phyloP scores from a whole-genome alignment of 2,329 filamentous ascomycete species.

The Xylariales sp. region DNA sequence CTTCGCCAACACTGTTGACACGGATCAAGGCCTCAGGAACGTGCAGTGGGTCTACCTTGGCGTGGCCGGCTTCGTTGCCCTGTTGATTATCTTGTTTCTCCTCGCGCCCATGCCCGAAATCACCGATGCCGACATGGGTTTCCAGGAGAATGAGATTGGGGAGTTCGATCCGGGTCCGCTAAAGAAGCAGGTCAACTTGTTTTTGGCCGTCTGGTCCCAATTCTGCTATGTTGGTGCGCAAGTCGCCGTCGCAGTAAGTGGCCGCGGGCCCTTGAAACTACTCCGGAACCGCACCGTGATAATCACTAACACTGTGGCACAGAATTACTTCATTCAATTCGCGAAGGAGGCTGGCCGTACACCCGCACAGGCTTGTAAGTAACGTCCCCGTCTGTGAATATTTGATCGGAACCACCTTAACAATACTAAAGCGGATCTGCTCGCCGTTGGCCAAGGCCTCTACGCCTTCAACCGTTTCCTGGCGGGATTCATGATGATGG shows the following conservation, averaged over 20 bases:
- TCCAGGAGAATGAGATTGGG: conserved; percentile 41
- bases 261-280: conserved; percentile 29
- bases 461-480: conserved; percentile 57
- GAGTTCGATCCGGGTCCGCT: conserved; percentile 44
- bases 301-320: conserved; percentile 27
- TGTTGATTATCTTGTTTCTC: conserved; percentile 54
- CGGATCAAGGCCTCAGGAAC: conserved; percentile 45
- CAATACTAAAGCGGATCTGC: conserved; percentile 41
- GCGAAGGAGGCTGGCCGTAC: conserved; percentile 25
- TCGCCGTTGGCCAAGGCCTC: conserved; percentile 54
- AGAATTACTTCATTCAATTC: conserved; percentile 52
- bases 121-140: conserved; percentile 58
- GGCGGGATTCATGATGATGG: conserved; percentile 50
- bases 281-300: conserved; percentile 13
- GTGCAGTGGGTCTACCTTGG: conserved; percentile 63
- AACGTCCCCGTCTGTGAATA: too few species aligned
- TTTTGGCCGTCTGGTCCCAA: conserved; percentile 55
- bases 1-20: conserved; percentile 49
- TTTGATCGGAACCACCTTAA: too few species aligned
- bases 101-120: conserved; percentile 47
- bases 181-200: conserved; percentile 54
- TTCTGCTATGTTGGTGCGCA: conserved; percentile 62
- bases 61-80: conserved; percentile 55
- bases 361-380: conserved; percentile 15
- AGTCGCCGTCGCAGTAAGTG: conserved; percentile 41